Percentiles rank a stretch among this genome's conserved stretches.
These are phyloP conservation scores for Penicillium corylophilum DNA, from an alignment of 2,329 filamentous ascomycete species.

Conservation along the genomic window DNA sequence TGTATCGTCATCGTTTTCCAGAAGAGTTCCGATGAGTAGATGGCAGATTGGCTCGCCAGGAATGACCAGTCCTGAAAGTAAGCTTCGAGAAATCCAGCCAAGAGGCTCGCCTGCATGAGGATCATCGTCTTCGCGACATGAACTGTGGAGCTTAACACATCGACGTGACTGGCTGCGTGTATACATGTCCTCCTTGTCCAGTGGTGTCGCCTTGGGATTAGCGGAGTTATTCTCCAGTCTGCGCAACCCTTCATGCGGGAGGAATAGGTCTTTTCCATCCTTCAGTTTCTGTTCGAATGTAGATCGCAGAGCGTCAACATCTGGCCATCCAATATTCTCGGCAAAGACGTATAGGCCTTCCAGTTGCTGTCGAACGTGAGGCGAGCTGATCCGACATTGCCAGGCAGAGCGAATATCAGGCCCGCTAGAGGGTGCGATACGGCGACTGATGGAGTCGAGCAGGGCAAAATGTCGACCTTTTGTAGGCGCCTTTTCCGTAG, in stretches of 20 bases:
- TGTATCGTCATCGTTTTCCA: constrained; percentile 55
- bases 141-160: constrained; percentile 28
- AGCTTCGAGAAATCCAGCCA: constrained; percentile 58
- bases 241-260: constrained; percentile 13
- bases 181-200: constrained; percentile 32
- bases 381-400: constrained; percentile 38
- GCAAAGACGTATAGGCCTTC: constrained; percentile 54
- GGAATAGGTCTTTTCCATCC: constrained; percentile 9
- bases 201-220: neutral
- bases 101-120: constrained; percentile 35
- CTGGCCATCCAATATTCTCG: constrained; percentile 51
- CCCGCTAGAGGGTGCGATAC: constrained; percentile 8
- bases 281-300: constrained; percentile 40
- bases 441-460: constrained; percentile 27
- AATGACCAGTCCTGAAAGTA: constrained; percentile 55
- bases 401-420: constrained; percentile 29
- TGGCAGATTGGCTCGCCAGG: constrained; percentile 56
- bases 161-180: constrained; percentile 28
- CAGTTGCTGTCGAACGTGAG: constrained; percentile 44
- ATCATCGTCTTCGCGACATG: constrained; percentile 7
- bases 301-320: constrained; percentile 37
- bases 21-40: constrained; percentile 55
- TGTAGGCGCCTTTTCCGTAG: constrained; percentile 5
- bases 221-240: constrained; percentile 7
- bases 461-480: constrained; percentile 23